A percentile compares a stretch with the other conserved stretches of the same genome.
These are phyloP conservation scores for Saccharomyces hybrid DNA, from an alignment of 1,139 yeast genomes.

Conservation along the genomic window DNA sequence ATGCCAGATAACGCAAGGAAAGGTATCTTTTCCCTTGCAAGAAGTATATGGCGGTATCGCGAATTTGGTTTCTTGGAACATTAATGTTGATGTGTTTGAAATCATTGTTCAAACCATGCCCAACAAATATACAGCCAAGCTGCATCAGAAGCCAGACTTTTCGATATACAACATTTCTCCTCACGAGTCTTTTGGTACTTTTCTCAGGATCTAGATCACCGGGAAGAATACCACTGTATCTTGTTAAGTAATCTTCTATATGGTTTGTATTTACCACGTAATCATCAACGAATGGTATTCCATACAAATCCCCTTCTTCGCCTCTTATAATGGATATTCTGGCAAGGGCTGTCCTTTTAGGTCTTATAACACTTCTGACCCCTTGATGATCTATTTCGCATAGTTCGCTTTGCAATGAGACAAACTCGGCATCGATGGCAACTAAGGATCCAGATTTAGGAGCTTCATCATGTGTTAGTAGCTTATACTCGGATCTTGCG, in stretches of 20 bases:
- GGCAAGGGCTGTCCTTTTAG: slow-evolving; percentile 73
- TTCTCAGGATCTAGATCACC: slow-evolving; percentile 75
- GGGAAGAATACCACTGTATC: slow-evolving; percentile 84
- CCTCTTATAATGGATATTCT: slow-evolving; percentile 85
- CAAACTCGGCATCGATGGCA: slow-evolving; percentile 97
- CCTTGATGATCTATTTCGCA: slow-evolving; percentile 74
- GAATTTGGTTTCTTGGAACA: slow-evolving; percentile 75
- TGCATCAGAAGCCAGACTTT: slow-evolving; percentile 83
- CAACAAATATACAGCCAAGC: slow-evolving; percentile 86
- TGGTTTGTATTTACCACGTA: slow-evolving; percentile 68
- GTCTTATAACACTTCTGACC: slow-evolving; percentile 56
- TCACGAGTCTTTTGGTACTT: slow-evolving; percentile 67
- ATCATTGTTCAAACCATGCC: slow-evolving; percentile 89
- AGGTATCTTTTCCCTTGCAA: slow-evolving; percentile 66
- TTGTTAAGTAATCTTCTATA: slow-evolving; percentile 80
- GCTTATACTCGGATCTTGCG: slow-evolving; percentile 52
- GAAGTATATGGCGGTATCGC: slow-evolving; percentile 82
- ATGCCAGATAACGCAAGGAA: slow-evolving; percentile 81
- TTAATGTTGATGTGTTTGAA: slow-evolving; percentile 88
- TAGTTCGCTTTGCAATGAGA: slow-evolving; percentile 70
- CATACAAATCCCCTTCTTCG: slow-evolving; percentile 53
- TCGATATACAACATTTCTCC: slow-evolving; percentile 77
- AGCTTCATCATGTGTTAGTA: slow-evolving; percentile 59
- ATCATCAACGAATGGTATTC: slow-evolving; percentile 86
- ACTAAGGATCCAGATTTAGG: slow-evolving; percentile 69